Evolutionary conservation across 2,329 filamentous ascomycete species (phyloP), one percentile per base, ranked within the genome.

Genomic region (Colletotrichum horii): DNA sequence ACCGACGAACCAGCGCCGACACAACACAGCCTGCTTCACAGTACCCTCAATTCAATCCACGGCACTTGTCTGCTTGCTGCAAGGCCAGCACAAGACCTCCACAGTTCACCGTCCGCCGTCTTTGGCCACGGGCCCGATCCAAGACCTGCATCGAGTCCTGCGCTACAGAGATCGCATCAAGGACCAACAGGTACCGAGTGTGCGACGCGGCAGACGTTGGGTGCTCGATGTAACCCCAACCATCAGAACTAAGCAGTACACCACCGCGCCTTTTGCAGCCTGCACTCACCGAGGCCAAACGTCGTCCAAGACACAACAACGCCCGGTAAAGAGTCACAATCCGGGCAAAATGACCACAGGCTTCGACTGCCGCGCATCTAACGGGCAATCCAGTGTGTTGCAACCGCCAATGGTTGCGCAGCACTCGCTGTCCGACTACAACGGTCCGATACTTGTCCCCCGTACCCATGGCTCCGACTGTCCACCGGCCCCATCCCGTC

Each of bases 51-150:
- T 64, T 19, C 38, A 38, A 34, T 32, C 14, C 64, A 43, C 73
- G 64, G 70, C 58, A 73, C 26, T 75, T 71, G 36, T 32, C 62
- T 65, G 70, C 64, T 60, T n/a, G 24, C 71, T 68, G 73, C 70
- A 75, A 19, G 43, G 64, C 73, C 73, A 75, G 61, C 70, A 30
- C 62, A 73, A 32, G 55, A 56, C 56, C 64, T 75, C 68, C 73
- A 73, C 56, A 19, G 34, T 72, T 34, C 65, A 32, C 55, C 60
- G 30, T 70, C 69, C 55, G 67, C 55, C 30, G 38, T 66, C 58
- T 56, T 72, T 34, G 69, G 60, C 71, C 56, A 52, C 64, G 71
- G 74, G 66, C 74, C 74, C 71, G 71, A 76, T 76, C 22, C 61
- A 61, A 75, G 71, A 66, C 74, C 71, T 68, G 64, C 70, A 48